phyloP scores from a whole-genome alignment of 208 protist genomes.

The Trypanosoma congolense region DNA sequence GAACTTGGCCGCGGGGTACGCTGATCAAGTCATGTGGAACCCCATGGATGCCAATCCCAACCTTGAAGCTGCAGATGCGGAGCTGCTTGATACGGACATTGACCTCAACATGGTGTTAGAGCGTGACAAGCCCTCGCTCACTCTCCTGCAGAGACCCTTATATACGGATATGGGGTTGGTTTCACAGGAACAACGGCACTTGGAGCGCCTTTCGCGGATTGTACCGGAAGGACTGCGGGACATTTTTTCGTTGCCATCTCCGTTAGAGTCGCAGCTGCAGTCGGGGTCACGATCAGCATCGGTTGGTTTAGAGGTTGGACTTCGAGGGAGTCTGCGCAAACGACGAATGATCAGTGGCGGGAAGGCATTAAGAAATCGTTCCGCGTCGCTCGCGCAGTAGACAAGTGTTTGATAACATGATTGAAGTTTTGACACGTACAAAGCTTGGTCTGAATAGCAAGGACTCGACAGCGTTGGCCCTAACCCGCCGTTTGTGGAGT shows the following conservation, averaged over 20 bases:
- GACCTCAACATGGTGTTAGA: slow-evolving; percentile 47
- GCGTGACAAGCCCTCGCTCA: slow-evolving; percentile 61
- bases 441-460: slow-evolving; percentile 62
- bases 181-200: slow-evolving; percentile 69
- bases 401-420: slow-evolving; percentile 43
- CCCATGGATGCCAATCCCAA: slow-evolving; percentile 27
- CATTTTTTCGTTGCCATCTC: not conserved
- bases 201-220: slow-evolving; percentile 56
- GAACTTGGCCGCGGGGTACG: slow-evolving; percentile 20
- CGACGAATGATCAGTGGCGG: slow-evolving; percentile 27
- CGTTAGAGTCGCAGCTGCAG: not conserved
- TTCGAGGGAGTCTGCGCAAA: slow-evolving; percentile 5
- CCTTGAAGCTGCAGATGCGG: slow-evolving; percentile 48
- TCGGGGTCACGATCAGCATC: too few species aligned
- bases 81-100: slow-evolving; percentile 66
- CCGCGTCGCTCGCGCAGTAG: slow-evolving; percentile 39
- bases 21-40: slow-evolving; percentile 26
- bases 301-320: not conserved
- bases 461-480: slow-evolving; percentile 23
- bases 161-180: slow-evolving; percentile 83
- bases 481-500: slow-evolving; percentile 51
- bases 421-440: slow-evolving; percentile 39
- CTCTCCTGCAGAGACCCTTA: slow-evolving; percentile 69
- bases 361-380: slow-evolving; percentile 59
- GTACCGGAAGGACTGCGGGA: slow-evolving; percentile 33